Evolutionary conservation across 2,329 filamentous ascomycete species (phyloP), one percentile per base, ranked within the genome.

Genomic region (Calonectria honghensis): DNA sequence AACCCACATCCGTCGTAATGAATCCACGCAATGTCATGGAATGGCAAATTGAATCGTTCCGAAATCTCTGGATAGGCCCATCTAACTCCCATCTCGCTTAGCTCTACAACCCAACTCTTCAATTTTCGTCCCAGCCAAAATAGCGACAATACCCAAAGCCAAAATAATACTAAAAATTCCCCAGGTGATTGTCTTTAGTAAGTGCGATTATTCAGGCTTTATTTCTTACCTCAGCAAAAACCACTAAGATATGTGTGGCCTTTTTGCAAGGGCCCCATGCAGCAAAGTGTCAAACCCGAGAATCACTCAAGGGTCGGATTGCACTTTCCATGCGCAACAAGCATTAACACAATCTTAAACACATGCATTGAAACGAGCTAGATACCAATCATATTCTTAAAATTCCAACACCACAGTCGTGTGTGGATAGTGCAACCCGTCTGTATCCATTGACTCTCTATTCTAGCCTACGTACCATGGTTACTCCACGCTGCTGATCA

Each of bases 381-480:
- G 24, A 20, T 63, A 29, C 57, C 35, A 63, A 41, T 37, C 41
- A 66, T 35, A 51, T 51, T 37, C 45, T 63, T 6, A 41, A 63
- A 63, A 63, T 63, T 7, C 35, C 24, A 72, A 48, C 29, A 68
- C 65, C 11, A 16, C 65, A 18, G 29, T 29, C 51, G 39, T 51
- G 54, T 66, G 39, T 72, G 76, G 75, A 70, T 76, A 72, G 41
- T 73, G 68, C 76, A 75, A 72, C 52, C 51, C 59, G 31, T 45
- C 54, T 29, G 69, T 67, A 50, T 68, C 39, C 41, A 59, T 68
- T 48, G 31, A 41, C 64, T 64, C 59, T 78, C 64, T 76, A 79
- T 79, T 80, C 75, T 78, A 78, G 68, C 71, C 71, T 75, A 51
- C 69, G 68, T 73, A 64, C 68, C 73, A 76, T 3, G 16, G 24